Base-by-base conservation (phyloP, 148 eudicot species). In the Rheum nobile region DNA sequence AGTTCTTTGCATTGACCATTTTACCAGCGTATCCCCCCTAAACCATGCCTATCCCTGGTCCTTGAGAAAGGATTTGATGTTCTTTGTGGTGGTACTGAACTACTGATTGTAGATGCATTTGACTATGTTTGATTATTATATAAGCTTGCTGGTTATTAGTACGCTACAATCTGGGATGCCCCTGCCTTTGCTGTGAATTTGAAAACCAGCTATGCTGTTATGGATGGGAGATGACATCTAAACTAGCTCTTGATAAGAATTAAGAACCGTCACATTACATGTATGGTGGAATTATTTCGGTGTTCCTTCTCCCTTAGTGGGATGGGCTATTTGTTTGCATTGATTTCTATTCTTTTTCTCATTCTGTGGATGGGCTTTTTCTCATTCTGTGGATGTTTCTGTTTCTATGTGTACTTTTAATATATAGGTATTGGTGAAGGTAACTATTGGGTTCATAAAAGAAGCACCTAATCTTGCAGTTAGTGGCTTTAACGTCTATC, bases 401-500 rank as follows among this genome's bases (percentile, higher is more conserved):
- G 8, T 7, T 57, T 9, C 13, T 31, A 65, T 34, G 70, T 34
- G 3, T 34, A 65, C 21, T 16, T 65, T 65, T 65, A 31, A 16
- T 65, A 24, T 63, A 2, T 31, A 94, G 98, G 91, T 82, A 55
- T 46, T 70, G 13, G 92, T 89, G 71, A 83, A 84, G 77, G 83
- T 93, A 34, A 88, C 90, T 19, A 76, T 95, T 71, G 99, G 99
- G 67, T 90, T 95, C 80, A 83, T 91, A 54, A 90, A 88, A 83
- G 96, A 90, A 88, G 91, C 90, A 59, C 96, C 98, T 73, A 84
- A 86, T 29, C 83, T 94, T 82, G 74, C 75, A 72, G 80, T 95
- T 54, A 79, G 81, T 76, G 99, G 99, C 74, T 95, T 86, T 75
- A 95, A 95, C 50, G 89, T 95, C 17, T 95, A 95, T 91, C 97